Base-by-base conservation (phyloP, 768 basidiomycete genomes). In the Pisolithus marmoratus region DNA sequence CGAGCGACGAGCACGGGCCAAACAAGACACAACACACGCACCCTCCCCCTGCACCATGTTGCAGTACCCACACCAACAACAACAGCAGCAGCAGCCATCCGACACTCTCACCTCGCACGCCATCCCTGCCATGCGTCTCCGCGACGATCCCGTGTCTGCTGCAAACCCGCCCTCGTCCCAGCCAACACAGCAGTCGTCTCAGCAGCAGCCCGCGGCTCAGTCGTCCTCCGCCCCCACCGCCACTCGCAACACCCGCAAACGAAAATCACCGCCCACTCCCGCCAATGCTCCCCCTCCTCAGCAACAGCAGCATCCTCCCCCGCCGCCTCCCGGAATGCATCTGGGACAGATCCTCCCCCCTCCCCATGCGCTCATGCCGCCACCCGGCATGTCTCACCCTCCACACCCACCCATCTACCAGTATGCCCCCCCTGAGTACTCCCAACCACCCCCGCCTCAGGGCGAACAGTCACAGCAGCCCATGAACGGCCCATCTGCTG, bases 191-290 rank as follows among this genome's bases (percentile, higher is more conserved):
- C 51, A 34, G 19, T 50, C 43, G 5, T 23, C 29, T 14, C 46
- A 27, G 27, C 31, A 29, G 29, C 47, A 38, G 36, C 38, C 48
- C 17, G 31, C 61, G 36, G 34, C 14, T 12, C 34, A 34, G 34
- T 52, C n/a, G 6, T 56, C 15, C 26, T 31, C 56, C 23, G 50
- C 12, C 40, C 57, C 26, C 5, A 34, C 58, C 24, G 36, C 51
- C 46, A 47, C 57, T 68, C 49, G 74, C 71, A 52, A 17, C 22
- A 43, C 71, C 29, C 77, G 85, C 52, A 90, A 90, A 64, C 80
- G 87, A 60, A 90, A 90, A 67, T 62, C 85, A 0, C 84, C 85
- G 8, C 77, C 85, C 2, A 62, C 72, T 19, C 58, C 72, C 14
- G 26, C 61, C 15, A 46, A 51, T 41, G n/a, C n/a, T n/a, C 54